phyloP scores from a whole-genome alignment of 164 flowering plant species.

The Saururus chinensis region DNA sequence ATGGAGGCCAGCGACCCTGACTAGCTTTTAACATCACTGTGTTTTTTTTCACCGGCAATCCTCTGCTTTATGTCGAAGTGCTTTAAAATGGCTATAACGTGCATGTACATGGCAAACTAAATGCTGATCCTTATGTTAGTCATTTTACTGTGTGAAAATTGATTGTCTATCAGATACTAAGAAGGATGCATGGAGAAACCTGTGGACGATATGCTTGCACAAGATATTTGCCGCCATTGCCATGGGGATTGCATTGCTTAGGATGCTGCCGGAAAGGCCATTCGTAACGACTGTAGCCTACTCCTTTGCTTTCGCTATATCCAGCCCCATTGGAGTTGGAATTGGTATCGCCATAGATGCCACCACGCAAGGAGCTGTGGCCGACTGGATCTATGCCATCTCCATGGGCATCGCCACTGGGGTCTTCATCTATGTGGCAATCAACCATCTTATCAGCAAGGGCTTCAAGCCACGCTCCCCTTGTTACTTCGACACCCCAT shows the following conservation, averaged over 20 bases:
- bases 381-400: conserved; percentile 76
- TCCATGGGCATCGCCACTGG: conserved; percentile 80
- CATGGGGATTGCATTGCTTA: conserved; percentile 81
- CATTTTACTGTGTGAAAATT: no score
- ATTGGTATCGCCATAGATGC: conserved; percentile 72
- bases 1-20: no score
- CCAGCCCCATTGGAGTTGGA: conserved; percentile 78
- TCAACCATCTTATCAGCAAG: conserved; percentile 68
- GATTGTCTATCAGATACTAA: conserved; percentile 26
- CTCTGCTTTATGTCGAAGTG: no score
- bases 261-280: conserved; percentile 63
- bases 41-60: no score
- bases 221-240: conserved; percentile 78
- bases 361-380: conserved; percentile 47
- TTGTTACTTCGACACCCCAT: conserved; percentile 42
- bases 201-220: conserved; percentile 81
- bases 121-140: no score
- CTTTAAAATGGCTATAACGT: no score
- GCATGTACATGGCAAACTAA: background rate
- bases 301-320: conserved; percentile 72
- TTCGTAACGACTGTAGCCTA: conserved; percentile 37
- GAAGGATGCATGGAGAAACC: conserved; percentile 74
- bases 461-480: conserved; percentile 45
- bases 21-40: no score
- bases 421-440: conserved; percentile 72